Conservation (phyloP, 1,139 yeast species). For the Scheffersomyces quercinus region DNA sequence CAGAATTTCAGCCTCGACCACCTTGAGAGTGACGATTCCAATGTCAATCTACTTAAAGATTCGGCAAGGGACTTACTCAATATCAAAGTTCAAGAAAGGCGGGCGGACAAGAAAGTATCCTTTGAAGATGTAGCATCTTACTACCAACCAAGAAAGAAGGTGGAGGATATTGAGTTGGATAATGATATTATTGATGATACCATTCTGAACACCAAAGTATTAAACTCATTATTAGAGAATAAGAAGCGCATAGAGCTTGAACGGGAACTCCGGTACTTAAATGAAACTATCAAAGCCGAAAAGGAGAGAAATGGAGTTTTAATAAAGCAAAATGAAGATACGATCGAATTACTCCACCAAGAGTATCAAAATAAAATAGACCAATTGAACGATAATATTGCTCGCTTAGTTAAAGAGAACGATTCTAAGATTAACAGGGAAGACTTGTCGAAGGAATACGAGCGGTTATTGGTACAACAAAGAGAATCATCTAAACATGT, state of each 20-base stretch:
- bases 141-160: slow-evolving; percentile 1
- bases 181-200: slow-evolving; percentile 10
- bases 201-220: slow-evolving; percentile 1
- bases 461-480: background rate
- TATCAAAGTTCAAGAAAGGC: background rate
- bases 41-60: slow-evolving; percentile 5
- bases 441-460: background rate
- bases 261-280: slow-evolving; percentile 1
- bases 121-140: background rate
- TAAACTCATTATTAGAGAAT: background rate
- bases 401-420: background rate
- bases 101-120: slow-evolving; percentile 1
- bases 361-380: background rate
- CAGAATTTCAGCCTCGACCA: slow-evolving; percentile 9
- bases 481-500: background rate
- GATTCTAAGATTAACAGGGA: background rate
- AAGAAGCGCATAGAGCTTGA: background rate
- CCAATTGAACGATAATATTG: background rate
- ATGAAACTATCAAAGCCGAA: slow-evolving; percentile 1
- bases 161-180: slow-evolving; percentile 6
- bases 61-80: background rate
- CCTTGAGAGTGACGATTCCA: slow-evolving; percentile 9
- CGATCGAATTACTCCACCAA: background rate
- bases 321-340: background rate
- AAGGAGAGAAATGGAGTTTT: background rate